Base-by-base conservation (phyloP, 257 asterid genomes). In the Salvia splendens region DNA sequence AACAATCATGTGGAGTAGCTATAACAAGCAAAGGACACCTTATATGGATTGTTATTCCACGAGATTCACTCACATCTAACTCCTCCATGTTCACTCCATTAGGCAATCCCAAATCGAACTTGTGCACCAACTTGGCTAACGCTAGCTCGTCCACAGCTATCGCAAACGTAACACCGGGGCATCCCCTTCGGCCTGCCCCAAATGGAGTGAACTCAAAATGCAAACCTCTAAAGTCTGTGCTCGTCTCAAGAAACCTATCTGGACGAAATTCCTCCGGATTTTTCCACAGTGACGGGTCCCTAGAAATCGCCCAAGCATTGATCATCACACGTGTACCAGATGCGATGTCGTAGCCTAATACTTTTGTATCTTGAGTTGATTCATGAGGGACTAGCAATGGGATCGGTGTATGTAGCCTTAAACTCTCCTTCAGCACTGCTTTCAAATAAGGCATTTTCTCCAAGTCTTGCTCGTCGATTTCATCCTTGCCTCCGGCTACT, bases 81-180 rank as follows among this genome's bases (percentile, higher is more conserved):
- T 78, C 81, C 20, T 75, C 72, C 4, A 32, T 61, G 2, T 20
- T 54, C 4, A 4, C 62, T 51, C 69, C 75, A 24, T 42, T 17
- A 1, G 86, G 85, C 66, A 78, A 42, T 28, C 36, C 58, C 8
- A 77, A 79, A 50, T 79, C 52, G 33, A 87, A 84, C 2, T 77
- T 70, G 24, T 73, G 79, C 55, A 84, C 54, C 56, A 85, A 12
- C 4, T 63, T 82, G 1, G 91, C 87, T 2, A 84, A 20, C 3
- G 68, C 84, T 3, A 85, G 72, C 64, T 79, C 91, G 16, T 9
- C 48, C 1, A 67, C 41, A 0, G 57, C 65, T 28, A 62, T 6
- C 4, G 72, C 80, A 41, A 82, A 82, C 1, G 54, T 1, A 10
- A 72, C 50, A 5, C 95, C 95, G 0, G 86, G 95, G 28, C 89